Percentiles rank a stretch among this genome's conserved stretches.
These are phyloP conservation scores for Keithomyces neogunnii DNA, from an alignment of 2,329 filamentous ascomycete genomes.

Conservation along the genomic window DNA sequence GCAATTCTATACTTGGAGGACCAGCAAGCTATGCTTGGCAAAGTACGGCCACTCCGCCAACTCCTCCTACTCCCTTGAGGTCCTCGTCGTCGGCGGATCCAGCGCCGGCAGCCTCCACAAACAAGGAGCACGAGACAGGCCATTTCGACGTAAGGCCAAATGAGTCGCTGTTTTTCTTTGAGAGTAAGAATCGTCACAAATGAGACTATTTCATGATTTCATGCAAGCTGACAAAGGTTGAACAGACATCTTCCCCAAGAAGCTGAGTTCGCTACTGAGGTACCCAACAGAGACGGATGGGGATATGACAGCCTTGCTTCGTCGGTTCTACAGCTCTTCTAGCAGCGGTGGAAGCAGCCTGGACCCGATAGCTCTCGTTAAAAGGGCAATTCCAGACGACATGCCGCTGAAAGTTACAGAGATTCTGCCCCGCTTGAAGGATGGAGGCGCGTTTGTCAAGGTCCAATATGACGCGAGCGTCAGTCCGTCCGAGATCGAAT, in stretches of 20 bases:
- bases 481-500: slow-evolving; percentile 33
- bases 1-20: background rate
- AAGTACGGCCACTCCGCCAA: slow-evolving; percentile 12
- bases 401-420: slow-evolving; percentile 65
- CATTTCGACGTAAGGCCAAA: slow-evolving; percentile 71
- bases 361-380: slow-evolving; percentile 46
- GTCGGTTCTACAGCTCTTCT: slow-evolving; percentile 41
- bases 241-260: slow-evolving; percentile 75
- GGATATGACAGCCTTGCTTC: slow-evolving; percentile 42
- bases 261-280: slow-evolving; percentile 44
- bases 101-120: slow-evolving; percentile 14
- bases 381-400: slow-evolving; percentile 53
- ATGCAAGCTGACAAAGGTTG: background rate
- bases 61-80: background rate
- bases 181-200: slow-evolving; percentile 49
- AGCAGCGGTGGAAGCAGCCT: slow-evolving; percentile 39
- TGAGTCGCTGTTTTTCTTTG: slow-evolving; percentile 82
- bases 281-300: slow-evolving; percentile 39
- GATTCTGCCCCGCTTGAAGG: slow-evolving; percentile 75
- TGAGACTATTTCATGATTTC: background rate
- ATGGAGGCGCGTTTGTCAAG: slow-evolving; percentile 91
- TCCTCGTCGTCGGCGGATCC: background rate
- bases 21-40: slow-evolving; percentile 10
- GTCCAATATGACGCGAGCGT: slow-evolving; percentile 47
- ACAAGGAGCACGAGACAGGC: slow-evolving; percentile 59